These are phyloP conservation scores for Termitomyces sp. DNA, from an alignment of 768 basidiomycete species.

Conservation along the genomic window DNA sequence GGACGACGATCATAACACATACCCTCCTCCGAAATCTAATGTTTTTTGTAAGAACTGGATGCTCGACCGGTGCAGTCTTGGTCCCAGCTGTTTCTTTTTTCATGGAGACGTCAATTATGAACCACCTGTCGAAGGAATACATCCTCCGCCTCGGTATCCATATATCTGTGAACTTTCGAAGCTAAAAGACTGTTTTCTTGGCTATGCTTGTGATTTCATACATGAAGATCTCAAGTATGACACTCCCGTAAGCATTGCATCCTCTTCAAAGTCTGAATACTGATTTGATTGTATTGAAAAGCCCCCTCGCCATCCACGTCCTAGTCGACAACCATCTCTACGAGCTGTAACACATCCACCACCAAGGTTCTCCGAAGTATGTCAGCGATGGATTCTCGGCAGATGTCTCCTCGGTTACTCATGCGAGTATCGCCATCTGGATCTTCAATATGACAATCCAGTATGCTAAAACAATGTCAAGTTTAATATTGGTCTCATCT, in stretches of 20 bases:
- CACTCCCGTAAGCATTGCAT: neutral
- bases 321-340: neutral
- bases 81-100: constrained; percentile 7
- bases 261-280: neutral
- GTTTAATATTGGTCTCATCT: neutral
- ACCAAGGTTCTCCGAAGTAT: constrained; percentile 16
- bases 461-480: constrained; percentile 5
- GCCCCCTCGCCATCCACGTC: neutral
- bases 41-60: constrained; percentile 12
- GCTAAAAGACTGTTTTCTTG: constrained; percentile 1
- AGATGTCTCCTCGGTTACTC: constrained; percentile 17
- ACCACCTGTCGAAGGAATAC: constrained; percentile 13
- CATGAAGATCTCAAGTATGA: constrained; percentile 15
- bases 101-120: constrained; percentile 15
- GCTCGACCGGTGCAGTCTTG: constrained; percentile 8
- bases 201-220: constrained; percentile 9
- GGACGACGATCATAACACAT: neutral
- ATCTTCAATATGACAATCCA: constrained; percentile 20
- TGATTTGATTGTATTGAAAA: neutral
- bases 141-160: constrained; percentile 12
- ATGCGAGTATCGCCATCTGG: constrained; percentile 21
- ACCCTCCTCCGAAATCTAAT: constrained; percentile 7
- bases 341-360: constrained; percentile 9
- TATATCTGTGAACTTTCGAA: constrained; percentile 2
- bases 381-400: constrained; percentile 30